phyloP scores from a whole-genome alignment of 495 filamentous ascomycete genomes.

The Trichoderma orchidacearum region DNA sequence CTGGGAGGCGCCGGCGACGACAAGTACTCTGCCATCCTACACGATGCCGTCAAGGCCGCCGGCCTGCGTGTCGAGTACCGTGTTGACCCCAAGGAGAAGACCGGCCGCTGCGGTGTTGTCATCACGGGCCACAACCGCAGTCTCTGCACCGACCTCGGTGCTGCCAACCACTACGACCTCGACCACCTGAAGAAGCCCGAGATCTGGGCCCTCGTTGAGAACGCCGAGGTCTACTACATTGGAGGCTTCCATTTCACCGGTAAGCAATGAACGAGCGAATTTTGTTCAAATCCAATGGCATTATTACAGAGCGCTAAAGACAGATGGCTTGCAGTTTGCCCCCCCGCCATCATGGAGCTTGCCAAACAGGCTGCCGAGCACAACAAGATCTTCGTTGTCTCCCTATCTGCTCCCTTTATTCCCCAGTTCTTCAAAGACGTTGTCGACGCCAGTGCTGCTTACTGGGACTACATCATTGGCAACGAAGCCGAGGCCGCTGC shows the following conservation, averaged over 20 bases:
- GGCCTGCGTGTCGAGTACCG: constrained; percentile 90
- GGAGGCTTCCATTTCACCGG: constrained; percentile 63
- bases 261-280: constrained; percentile 10
- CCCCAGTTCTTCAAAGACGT: constrained; percentile 94
- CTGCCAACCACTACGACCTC: constrained; percentile 91
- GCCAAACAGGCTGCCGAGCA: constrained; percentile 75
- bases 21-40: constrained; percentile 77
- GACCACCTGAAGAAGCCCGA: constrained; percentile 85
- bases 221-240: constrained; percentile 78
- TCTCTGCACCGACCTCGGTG: constrained; percentile 91
- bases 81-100: constrained; percentile 65
- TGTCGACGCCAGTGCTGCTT: constrained; percentile 68
- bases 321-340: constrained; percentile 47
- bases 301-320: no score
- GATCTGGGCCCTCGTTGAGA: constrained; percentile 81
- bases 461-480: constrained; percentile 93
- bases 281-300: no score
- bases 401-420: constrained; percentile 90
- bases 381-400: constrained; percentile 86
- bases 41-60: constrained; percentile 59
- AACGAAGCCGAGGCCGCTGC: constrained; percentile 89
- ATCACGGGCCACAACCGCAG: constrained; percentile 89
- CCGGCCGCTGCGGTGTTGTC: constrained; percentile 88
- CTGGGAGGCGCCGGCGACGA: constrained; percentile 87
- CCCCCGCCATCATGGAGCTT: constrained; percentile 76